These are phyloP conservation scores for Garcia nutans DNA, from an alignment of 345 rosid genomes.

Conservation along the genomic window DNA sequence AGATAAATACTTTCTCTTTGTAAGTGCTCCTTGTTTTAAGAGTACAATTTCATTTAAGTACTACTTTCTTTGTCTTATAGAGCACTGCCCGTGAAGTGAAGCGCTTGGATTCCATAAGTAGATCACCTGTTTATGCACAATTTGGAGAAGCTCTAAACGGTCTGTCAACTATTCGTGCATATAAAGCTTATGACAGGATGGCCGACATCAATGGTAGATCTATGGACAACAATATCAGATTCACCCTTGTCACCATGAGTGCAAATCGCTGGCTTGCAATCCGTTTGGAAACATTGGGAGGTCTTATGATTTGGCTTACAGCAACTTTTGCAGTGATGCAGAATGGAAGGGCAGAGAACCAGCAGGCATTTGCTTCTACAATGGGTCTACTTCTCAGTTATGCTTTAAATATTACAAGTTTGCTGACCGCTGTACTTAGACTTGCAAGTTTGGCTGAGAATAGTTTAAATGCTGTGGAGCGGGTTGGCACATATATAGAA, in stretches of 20 bases:
- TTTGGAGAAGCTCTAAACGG: constrained; percentile 99
- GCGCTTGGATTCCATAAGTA: constrained; percentile 82
- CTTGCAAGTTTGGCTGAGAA: constrained; percentile 99
- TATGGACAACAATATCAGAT: constrained; percentile 90
- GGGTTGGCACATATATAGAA: constrained; percentile 82
- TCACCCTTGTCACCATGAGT: constrained; percentile 84
- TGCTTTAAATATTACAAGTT: constrained; percentile 81
- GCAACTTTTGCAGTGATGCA: constrained; percentile 99
- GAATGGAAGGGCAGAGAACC: constrained; percentile 82
- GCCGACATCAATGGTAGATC: constrained; percentile 88
- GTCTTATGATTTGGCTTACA: constrained; percentile 97
- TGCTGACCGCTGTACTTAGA: constrained; percentile 83
- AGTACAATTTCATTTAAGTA: constrained; percentile 15
- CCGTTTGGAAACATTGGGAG: constrained; percentile 88
- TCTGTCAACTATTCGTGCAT: constrained; percentile 86
- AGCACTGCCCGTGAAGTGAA: constrained; percentile 97
- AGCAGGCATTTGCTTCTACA: constrained; percentile 87
- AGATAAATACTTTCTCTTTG: not conserved
- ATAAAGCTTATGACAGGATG: constrained; percentile 94
- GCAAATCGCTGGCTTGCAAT: constrained; percentile 98
- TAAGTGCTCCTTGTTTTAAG: not conserved
- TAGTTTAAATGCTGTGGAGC: constrained; percentile 93
- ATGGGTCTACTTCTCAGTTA: constrained; percentile 99
- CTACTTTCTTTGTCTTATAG: constrained; percentile 40
- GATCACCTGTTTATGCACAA: constrained; percentile 99